Conservation (phyloP, 176 grass and related monocot genomes). For the Aegilops sharonensis region DNA sequence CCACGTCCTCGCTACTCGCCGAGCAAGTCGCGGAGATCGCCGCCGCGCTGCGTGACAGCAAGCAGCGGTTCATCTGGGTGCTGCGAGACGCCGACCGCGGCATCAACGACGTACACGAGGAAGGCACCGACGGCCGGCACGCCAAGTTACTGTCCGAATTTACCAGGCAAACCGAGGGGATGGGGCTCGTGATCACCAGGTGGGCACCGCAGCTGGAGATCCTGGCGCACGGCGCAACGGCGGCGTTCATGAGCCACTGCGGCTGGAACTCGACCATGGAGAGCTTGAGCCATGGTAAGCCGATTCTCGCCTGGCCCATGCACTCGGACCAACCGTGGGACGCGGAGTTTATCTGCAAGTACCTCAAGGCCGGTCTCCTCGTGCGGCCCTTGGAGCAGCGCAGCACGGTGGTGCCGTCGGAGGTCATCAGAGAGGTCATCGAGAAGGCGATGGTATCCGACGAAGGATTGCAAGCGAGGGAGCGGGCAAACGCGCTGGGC, state of each 20-base stretch:
- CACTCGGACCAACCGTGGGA: constrained; percentile 52
- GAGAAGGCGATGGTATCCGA: constrained; percentile 34
- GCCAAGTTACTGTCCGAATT: neutral
- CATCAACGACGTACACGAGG: neutral
- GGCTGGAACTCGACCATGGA: constrained; percentile 81
- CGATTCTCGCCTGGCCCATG: constrained; percentile 57
- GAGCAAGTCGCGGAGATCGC: constrained; percentile 53
- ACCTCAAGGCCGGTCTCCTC: neutral
- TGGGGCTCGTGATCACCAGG: constrained; percentile 45
- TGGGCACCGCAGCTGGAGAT: constrained; percentile 88
- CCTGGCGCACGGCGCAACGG: constrained; percentile 45
- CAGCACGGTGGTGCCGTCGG: neutral
- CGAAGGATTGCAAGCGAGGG: neutral
- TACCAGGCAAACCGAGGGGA: neutral
- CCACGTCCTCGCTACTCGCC: constrained; percentile 35
- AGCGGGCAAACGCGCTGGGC: constrained; percentile 38
- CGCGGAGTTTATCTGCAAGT: constrained; percentile 44
- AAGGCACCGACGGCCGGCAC: neutral
- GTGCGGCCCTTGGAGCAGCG: constrained; percentile 18
- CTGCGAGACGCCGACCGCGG: constrained; percentile 50
- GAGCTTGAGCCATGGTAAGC: neutral
- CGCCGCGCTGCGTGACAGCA: constrained; percentile 35
- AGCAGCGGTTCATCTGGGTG: constrained; percentile 65
- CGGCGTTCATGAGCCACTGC: constrained; percentile 80
- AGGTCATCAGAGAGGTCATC: constrained; percentile 25